Conservation (phyloP, 1,284 basidiomycete genomes). For the Tausonia pullulans region DNA sequence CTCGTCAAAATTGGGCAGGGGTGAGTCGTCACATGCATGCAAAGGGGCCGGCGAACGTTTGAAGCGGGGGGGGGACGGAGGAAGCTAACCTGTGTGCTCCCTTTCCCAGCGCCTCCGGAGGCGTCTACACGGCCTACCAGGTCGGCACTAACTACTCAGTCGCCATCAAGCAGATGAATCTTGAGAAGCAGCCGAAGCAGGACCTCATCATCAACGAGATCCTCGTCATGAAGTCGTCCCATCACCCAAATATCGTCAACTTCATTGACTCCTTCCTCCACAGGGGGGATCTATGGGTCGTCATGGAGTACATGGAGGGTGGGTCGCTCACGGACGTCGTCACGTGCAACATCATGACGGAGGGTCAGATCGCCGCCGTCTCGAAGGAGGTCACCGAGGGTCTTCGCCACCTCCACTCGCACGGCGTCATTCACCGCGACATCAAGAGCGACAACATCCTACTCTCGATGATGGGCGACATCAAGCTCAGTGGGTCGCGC, state of each 20-base stretch:
- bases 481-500: constrained; percentile 77
- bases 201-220: constrained; percentile 99
- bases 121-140: constrained; percentile 96
- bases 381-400: constrained; percentile 82
- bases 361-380: constrained; percentile 86
- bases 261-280: constrained; percentile 97
- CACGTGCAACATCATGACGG: constrained; percentile 90
- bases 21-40: constrained; percentile 40
- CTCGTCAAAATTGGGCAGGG: constrained; percentile 96
- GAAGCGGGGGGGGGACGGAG: too few relatives aligned
- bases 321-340: constrained; percentile 83
- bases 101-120: constrained; percentile 69
- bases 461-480: constrained; percentile 81
- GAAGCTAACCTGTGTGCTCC: not conserved
- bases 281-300: constrained; percentile 97
- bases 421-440: constrained; percentile 93
- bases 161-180: constrained; percentile 99
- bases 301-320: constrained; percentile 99
- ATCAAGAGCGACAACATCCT: constrained; percentile 98
- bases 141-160: constrained; percentile 86
- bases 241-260: constrained; percentile 97
- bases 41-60: not conserved
- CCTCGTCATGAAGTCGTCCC: constrained; percentile 90
- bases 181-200: constrained; percentile 99
- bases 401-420: constrained; percentile 79